Base-by-base conservation (phyloP, 148 eudicot genomes). In the Oxyria digyna region DNA sequence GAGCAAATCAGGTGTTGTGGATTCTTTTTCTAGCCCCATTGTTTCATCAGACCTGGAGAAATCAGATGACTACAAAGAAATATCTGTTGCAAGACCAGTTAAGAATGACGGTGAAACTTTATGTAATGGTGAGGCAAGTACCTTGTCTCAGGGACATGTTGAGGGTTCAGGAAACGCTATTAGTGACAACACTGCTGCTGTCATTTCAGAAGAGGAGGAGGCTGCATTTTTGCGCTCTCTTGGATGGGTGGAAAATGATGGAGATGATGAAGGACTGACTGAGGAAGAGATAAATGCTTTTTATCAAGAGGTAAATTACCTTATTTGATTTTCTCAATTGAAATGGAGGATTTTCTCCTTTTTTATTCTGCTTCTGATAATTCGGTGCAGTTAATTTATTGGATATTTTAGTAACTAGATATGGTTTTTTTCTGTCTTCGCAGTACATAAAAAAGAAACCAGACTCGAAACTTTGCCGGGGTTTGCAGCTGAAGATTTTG, bases 211-310 rank as follows among this genome's bases (percentile, higher is more conserved):
- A 69, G 97, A 85, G 78, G 92, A 89, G 76, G 96, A 93, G 83
- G 85, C 74, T 72, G 83, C 84, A 6, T 90, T 93, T 72, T 82
- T 93, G 71, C 92, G 87, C 69, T 83, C 90, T 71, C 87, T 90
- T 77, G 98, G 98, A 64, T 93, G 98, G 98, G 87, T 86, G 63
- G 92, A 86, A 74, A 81, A 81, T 74, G 82, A 72, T 26, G 89
- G 79, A 64, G 98, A 93, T 71, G 95, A 90, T 37, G 97, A 85
- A 73, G 95, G 87, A 27, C 89, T 93, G 49, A 93, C 98, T n/a
- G 86, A 90, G 81, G 98, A 93, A 79, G 98, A 93, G 84, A 93
- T 90, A 37, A 82, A 74, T 75, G 85, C 90, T 52, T 93, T 93
- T 74, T 80, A 79, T 67, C 71, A 81, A 67, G 85, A 90, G 87